Percentiles rank a stretch among this genome's conserved stretches.
phyloP scores from a whole-genome alignment of 2,329 filamentous ascomycete genomes.

The Fusarium equiseti region DNA sequence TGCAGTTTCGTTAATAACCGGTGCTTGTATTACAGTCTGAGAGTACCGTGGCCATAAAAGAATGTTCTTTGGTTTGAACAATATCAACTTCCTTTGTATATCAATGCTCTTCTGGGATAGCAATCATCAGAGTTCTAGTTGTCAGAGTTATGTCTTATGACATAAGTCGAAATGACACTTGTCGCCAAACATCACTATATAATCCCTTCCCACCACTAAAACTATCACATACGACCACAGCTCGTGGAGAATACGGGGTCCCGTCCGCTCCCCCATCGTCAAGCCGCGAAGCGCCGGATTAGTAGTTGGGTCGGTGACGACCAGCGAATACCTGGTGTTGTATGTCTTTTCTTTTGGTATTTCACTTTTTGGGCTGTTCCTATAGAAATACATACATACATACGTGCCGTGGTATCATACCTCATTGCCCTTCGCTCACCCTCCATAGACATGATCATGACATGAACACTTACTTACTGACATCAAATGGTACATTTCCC shows the following conservation, averaged over 20 bases:
- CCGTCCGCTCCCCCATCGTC: conserved; percentile 42
- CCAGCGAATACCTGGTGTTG: conserved; percentile 43
- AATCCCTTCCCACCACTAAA: background rate
- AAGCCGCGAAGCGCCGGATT: conserved; percentile 42
- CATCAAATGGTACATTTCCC: conserved; percentile 48
- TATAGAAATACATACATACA: background rate
- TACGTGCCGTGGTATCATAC: background rate
- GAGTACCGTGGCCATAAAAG: background rate
- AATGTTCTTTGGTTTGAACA: background rate
- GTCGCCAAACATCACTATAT: background rate
- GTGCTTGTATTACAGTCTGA: background rate
- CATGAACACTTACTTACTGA: conserved; percentile 24
- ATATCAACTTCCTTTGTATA: background rate
- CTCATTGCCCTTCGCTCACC: background rate
- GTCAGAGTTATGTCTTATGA: background rate
- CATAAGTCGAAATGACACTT: background rate
- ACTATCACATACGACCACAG: conserved; percentile 40
- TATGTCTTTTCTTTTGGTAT: conserved; percentile 31
- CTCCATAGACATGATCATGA: background rate
- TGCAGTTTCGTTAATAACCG: background rate
- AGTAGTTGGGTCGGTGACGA: conserved; percentile 44
- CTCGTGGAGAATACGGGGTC: conserved; percentile 42
- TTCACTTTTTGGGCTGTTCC: background rate
- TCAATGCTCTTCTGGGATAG: background rate
- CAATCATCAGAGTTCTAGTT: background rate